phyloP scores from a whole-genome alignment of 345 rosid species.

The Sonneratia alba region DNA sequence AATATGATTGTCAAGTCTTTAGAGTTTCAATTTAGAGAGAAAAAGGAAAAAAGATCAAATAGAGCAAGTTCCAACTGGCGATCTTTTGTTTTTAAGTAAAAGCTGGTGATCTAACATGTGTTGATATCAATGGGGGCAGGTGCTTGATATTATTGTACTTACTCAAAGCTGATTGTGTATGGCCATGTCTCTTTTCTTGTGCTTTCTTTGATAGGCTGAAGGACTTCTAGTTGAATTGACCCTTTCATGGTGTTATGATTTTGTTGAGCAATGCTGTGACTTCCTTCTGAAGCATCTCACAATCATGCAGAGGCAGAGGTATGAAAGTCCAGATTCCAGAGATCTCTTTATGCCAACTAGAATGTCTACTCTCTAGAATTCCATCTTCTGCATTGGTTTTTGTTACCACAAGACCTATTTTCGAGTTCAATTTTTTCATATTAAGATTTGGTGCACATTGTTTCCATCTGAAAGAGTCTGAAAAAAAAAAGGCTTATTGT shows the following conservation, averaged over 20 bases:
- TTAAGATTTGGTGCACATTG: too few relatives aligned
- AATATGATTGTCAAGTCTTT: not conserved
- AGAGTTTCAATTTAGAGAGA: too few relatives aligned
- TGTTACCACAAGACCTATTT: not conserved
- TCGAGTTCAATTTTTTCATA: not conserved
- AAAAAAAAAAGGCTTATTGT: not conserved
- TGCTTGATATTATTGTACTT: not conserved
- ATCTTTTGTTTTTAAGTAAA: too few relatives aligned
- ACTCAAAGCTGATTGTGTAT: not conserved
- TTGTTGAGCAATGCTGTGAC: conserved; percentile 54
- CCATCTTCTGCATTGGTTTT: not conserved
- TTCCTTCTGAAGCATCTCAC: conserved; percentile 58
- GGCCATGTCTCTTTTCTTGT: not conserved
- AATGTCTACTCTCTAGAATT: not conserved
- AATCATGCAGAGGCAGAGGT: conserved; percentile 63
- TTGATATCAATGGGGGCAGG: too few relatives aligned
- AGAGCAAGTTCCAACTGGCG: too few relatives aligned
- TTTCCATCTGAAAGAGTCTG: too few relatives aligned
- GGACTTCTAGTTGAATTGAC: conserved; percentile 68
- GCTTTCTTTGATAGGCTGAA: conserved; percentile 46
- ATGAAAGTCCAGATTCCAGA: conserved; percentile 2
- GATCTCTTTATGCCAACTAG: not conserved
- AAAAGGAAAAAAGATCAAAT: too few relatives aligned
- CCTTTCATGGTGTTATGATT: conserved; percentile 57
- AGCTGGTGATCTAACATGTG: too few relatives aligned